Conservation (phyloP, 306 rosid genomes). For the Mucuna pruriens region DNA sequence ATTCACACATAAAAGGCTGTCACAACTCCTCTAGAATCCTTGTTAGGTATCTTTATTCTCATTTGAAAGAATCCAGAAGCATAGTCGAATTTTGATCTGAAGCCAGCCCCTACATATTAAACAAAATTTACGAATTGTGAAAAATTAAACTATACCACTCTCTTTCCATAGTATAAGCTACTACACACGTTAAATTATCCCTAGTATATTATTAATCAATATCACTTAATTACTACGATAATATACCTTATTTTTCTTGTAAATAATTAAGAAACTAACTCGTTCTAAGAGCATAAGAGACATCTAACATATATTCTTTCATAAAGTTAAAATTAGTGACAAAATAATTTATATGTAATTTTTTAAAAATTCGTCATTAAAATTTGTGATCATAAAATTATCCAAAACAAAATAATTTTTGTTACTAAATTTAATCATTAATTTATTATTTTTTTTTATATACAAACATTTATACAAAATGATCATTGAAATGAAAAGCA, state of each 20-base stretch:
- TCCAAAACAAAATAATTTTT: too few relatives aligned
- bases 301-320: neutral
- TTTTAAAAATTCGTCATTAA: too few relatives aligned
- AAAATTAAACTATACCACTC: neutral
- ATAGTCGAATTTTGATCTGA: conserved; percentile 49
- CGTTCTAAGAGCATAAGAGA: neutral
- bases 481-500: neutral
- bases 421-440: too few relatives aligned
- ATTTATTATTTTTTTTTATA: too few relatives aligned
- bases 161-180: neutral
- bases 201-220: neutral
- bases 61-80: conserved; percentile 58
- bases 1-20: conserved; percentile 49
- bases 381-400: too few relatives aligned
- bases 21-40: conserved; percentile 45
- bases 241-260: neutral
- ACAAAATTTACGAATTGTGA: neutral
- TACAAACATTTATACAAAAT: neutral
- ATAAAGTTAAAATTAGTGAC: too few relatives aligned
- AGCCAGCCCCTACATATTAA: conserved; percentile 44
- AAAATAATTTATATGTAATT: too few relatives aligned
- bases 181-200: neutral
- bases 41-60: conserved; percentile 47
- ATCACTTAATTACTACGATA: too few relatives aligned
- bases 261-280: neutral